Conservation (phyloP, 768 basidiomycete genomes). For the Roridomyces roridus region DNA sequence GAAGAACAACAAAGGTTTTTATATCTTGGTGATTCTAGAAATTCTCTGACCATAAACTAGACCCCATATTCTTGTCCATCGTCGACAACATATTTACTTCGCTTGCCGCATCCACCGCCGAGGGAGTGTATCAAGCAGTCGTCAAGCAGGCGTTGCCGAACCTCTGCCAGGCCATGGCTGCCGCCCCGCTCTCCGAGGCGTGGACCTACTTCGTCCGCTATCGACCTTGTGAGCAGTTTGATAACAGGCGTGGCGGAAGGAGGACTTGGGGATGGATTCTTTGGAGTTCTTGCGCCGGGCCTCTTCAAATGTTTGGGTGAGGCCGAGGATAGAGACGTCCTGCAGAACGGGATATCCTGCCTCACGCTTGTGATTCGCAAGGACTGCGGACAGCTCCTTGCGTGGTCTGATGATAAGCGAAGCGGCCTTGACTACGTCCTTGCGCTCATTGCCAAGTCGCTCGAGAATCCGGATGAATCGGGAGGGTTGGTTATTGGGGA, state of each 20-base stretch:
- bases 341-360: conserved; percentile 83
- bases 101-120: conserved; percentile 65
- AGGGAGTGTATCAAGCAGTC: conserved; percentile 73
- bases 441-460: conserved; percentile 74
- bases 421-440: conserved; percentile 81
- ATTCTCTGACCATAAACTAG: conserved; percentile 35
- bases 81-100: conserved; percentile 80
- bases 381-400: conserved; percentile 80
- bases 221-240: conserved; percentile 81
- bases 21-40: neutral
- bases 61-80: conserved; percentile 89
- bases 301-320: conserved; percentile 72
- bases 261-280: conserved; percentile 82
- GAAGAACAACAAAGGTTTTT: conserved; percentile 81
- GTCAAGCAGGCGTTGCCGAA: conserved; percentile 76
- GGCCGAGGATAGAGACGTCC: conserved; percentile 86
- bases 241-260: conserved; percentile 66
- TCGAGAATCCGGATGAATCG: conserved; percentile 86
- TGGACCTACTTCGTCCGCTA: conserved; percentile 81
- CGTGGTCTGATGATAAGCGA: conserved; percentile 75
- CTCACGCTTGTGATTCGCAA: conserved; percentile 88
- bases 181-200: conserved; percentile 64
- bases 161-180: conserved; percentile 68
- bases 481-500: conserved; percentile 95
- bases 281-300: conserved; percentile 73